Evolutionary conservation across 225 moss, liverwort and hornwort genomes (phyloP), one percentile per base, ranked within the genome.

Genomic region (Neckera pumila): DNA sequence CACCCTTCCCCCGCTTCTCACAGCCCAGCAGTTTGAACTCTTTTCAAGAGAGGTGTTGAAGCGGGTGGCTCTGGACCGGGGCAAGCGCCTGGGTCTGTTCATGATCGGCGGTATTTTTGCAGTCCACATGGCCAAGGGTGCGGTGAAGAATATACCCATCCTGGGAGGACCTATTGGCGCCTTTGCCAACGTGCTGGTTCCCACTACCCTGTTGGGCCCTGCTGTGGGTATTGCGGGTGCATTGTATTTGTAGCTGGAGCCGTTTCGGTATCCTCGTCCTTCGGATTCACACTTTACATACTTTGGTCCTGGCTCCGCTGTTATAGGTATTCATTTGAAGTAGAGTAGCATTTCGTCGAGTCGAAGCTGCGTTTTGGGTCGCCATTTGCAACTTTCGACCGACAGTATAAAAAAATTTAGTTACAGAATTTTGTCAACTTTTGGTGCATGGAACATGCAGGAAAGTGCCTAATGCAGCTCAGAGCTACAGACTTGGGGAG

Each of bases 141-240:
- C 93, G 21, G 95, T 97, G 54, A 95, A 90, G 90, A 92, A 85
- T 19, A 95, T 98, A 51, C 98, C 98, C 19, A 71, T 98, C 23
- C 87, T 97, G 26, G 98, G 97, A 28, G 92, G 93, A 31, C 92
- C 95, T 71, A 88, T 97, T 20, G 89, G 93, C 57, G 95, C 95
- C 17, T 81, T 98, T 73, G 88, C 93, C 65, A 95, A 92, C 74
- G 93, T 94, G 58, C 86, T 98, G 72, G 76, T 96, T 76, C 98
- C 98, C 34, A 97, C 97, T 6, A 90, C 93, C 77, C 84, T 98
- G 25, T 80, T 95, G 8, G 98, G 98, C 10, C 96, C 94, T 66
- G 96, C 93, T 38, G 95, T 98, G 40, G 98, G 98, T 30, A 91
- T 98, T 83, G 97, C 96, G 27, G 96, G 95, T 40, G 98, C 97